These are phyloP conservation scores for Rhododendron henanense DNA, from an alignment of 148 eudicot genomes.

Conservation along the genomic window DNA sequence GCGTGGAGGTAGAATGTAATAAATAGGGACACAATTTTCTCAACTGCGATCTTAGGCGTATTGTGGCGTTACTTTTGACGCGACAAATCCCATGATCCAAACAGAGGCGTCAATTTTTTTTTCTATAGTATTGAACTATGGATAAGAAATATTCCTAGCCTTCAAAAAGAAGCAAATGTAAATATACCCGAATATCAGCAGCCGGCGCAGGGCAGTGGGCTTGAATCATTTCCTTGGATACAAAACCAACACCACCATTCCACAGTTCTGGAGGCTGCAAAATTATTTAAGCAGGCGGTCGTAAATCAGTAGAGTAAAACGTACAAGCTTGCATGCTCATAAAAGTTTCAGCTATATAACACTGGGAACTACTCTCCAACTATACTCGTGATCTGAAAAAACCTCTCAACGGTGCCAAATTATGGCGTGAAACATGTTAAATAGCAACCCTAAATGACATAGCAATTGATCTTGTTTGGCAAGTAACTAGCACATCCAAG, in stretches of 20 bases:
- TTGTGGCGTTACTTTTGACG: not conserved
- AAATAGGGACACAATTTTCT: not conserved
- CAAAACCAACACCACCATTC: slow-evolving; percentile 89
- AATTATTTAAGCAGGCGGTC: slow-evolving; percentile 6
- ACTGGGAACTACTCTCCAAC: not conserved
- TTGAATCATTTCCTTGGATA: slow-evolving; percentile 85
- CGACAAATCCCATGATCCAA: not conserved
- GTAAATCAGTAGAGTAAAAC: not conserved
- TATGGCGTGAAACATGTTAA: not conserved
- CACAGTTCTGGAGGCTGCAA: slow-evolving; percentile 84
- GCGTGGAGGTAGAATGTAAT: not conserved
- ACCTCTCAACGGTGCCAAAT: not conserved
- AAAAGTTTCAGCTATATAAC: not conserved
- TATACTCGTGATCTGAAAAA: not conserved
- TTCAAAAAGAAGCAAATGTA: not conserved
- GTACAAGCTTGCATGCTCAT: not conserved
- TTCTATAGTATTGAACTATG: not conserved
- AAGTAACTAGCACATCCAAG: not conserved
- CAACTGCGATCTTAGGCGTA: not conserved
- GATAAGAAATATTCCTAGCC: not conserved
- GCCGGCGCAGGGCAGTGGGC: slow-evolving; percentile 79
- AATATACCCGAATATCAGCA: slow-evolving; percentile 59
- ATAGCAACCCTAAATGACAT: not conserved
- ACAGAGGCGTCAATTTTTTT: not conserved
- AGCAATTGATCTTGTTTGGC: not conserved